Evolutionary conservation across 2,329 filamentous ascomycete species (phyloP).

Genomic region (Sclerotinia sclerotiorum): DNA sequence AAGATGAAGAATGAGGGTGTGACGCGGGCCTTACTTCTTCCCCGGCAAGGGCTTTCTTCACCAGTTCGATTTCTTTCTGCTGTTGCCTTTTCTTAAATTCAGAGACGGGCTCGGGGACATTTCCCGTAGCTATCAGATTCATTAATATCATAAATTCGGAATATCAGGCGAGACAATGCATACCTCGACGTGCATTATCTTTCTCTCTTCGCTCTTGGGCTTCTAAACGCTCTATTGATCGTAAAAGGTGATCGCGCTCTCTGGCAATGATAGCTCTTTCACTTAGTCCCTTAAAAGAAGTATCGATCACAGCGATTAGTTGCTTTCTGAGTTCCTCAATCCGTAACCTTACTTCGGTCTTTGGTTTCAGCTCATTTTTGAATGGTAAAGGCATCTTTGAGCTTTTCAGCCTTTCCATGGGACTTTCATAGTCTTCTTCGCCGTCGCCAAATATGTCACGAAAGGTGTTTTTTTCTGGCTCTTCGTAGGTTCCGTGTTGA

Average conservation of each 20-base stretch:
- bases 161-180: not conserved
- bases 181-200: slow-evolving; percentile 23
- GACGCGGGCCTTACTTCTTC: slow-evolving; percentile 5
- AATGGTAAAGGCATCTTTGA: not conserved
- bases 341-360: not conserved
- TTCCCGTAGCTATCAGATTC: not conserved
- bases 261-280: not conserved
- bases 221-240: slow-evolving; percentile 24
- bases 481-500: too few relatives aligned
- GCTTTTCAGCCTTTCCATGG: not conserved
- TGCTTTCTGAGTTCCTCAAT: slow-evolving; percentile 16
- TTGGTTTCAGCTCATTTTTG: not conserved
- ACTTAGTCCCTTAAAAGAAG: not conserved
- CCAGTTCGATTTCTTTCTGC: slow-evolving; percentile 1
- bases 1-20: not conserved
- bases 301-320: slow-evolving; percentile 8
- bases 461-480: not conserved
- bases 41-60: slow-evolving; percentile 22
- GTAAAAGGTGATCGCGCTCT: slow-evolving; percentile 6
- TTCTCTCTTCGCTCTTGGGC: slow-evolving; percentile 12
- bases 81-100: slow-evolving; percentile 24
- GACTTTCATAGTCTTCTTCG: slow-evolving; percentile 13
- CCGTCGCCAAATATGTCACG: not conserved
- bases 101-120: slow-evolving; percentile 26
- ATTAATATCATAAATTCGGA: not conserved